phyloP scores from a whole-genome alignment of 83 land plant species.

The Isoetes engelmannii region DNA sequence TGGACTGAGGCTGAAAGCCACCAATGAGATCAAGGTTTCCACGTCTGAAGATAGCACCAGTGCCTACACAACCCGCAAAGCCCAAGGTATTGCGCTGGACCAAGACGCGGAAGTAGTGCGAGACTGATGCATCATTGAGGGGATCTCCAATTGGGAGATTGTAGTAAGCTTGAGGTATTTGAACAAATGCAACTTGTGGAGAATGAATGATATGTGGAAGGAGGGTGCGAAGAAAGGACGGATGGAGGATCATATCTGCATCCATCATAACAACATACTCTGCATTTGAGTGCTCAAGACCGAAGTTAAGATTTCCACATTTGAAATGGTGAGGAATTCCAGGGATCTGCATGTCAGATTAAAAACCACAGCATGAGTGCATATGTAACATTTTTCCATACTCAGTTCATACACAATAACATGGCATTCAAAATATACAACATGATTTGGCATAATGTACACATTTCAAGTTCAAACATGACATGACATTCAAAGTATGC shows the following conservation, averaged over 20 bases:
- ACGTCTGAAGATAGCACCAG: conserved; percentile 28
- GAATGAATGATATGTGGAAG: conserved; percentile 27
- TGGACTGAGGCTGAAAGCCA: conserved; percentile 34
- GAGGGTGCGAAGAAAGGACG: conserved; percentile 13
- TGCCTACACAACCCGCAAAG: conserved; percentile 21
- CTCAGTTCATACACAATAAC: not conserved
- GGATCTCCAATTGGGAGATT: conserved; percentile 34
- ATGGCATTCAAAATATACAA: no score
- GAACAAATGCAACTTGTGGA: conserved; percentile 27
- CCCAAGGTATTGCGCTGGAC: conserved; percentile 18
- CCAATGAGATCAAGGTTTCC: conserved; percentile 24
- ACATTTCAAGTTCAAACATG: not conserved
- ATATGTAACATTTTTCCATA: not conserved
- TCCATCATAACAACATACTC: conserved; percentile 36
- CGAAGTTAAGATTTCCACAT: conserved; percentile 31
- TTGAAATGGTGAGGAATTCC: conserved; percentile 36
- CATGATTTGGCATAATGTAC: no score
- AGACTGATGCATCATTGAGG: conserved; percentile 23
- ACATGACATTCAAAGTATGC: not conserved
- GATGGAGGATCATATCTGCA: conserved; percentile 34
- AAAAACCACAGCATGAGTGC: not conserved
- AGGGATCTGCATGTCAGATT: conserved; percentile 9
- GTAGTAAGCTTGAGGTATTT: conserved; percentile 26
- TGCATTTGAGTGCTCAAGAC: conserved; percentile 22
- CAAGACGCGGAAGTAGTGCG: conserved; percentile 20